Percentiles rank a stretch among this genome's conserved stretches.
phyloP scores from a whole-genome alignment of 164 flowering plant species.

The Taxillus chinensis region DNA sequence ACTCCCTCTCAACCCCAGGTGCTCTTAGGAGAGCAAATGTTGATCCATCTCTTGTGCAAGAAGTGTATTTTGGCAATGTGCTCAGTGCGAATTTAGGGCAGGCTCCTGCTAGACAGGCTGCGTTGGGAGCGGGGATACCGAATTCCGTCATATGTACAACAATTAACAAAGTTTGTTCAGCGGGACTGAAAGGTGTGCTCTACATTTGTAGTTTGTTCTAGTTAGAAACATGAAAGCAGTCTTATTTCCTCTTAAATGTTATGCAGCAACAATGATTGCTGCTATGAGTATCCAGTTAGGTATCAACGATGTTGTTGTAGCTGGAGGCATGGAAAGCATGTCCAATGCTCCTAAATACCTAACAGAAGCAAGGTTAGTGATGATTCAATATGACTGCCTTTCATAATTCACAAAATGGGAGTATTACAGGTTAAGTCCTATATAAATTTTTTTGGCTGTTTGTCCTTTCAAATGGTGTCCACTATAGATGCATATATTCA shows the following conservation, averaged over 20 bases:
- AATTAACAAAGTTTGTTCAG: constrained; percentile 83
- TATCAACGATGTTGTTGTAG: constrained; percentile 3
- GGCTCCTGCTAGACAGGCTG: constrained; percentile 98
- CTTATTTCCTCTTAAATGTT: neutral
- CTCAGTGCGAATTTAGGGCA: constrained; percentile 95
- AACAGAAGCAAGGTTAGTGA: neutral
- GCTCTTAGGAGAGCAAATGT: constrained; percentile 81
- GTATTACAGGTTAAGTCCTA: too few species aligned
- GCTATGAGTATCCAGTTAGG: constrained; percentile 4
- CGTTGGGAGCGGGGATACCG: constrained; percentile 88
- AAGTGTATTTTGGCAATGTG: constrained; percentile 95
- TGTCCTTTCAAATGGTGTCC: too few species aligned
- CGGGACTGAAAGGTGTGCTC: constrained; percentile 80
- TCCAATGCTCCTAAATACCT: constrained; percentile 3
- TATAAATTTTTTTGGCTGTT: too few species aligned
- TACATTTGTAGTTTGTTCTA: neutral
- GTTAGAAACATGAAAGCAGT: neutral
- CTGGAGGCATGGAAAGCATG: constrained; percentile 7
- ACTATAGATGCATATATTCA: neutral
- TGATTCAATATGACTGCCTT: too few species aligned
- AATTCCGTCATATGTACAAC: constrained; percentile 80
- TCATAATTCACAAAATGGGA: too few species aligned
- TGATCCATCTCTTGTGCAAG: constrained; percentile 81
- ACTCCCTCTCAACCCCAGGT: constrained; percentile 23
- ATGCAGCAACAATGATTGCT: neutral